Evolutionary conservation across 371 early-diverging fungal species (phyloP).

Genomic region (Mucor circinelloides): DNA sequence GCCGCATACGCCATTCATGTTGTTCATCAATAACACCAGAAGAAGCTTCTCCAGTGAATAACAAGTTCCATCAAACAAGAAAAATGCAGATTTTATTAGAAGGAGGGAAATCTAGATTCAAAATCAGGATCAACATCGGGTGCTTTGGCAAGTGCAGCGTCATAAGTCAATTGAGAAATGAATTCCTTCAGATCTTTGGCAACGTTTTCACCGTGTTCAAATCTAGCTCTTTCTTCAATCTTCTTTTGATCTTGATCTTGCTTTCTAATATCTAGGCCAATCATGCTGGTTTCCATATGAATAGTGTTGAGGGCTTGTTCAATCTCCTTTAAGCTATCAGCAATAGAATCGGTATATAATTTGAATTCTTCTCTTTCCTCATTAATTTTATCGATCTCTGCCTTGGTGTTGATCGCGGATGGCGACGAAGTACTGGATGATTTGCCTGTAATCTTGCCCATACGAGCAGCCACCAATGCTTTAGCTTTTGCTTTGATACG

Average conservation of each 20-base stretch:
- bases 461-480: slow-evolving; percentile 61
- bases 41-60: no score
- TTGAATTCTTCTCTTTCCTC: slow-evolving; percentile 55
- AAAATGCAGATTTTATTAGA: slow-evolving; percentile 24
- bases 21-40: no score
- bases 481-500: slow-evolving; percentile 65
- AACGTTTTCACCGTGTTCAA: slow-evolving; percentile 45
- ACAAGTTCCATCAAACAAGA: no score
- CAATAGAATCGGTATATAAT: slow-evolving; percentile 41
- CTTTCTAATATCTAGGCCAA: slow-evolving; percentile 49
- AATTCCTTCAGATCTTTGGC: slow-evolving; percentile 47
- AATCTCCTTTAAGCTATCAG: slow-evolving; percentile 38
- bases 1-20: no score
- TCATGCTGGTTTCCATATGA: slow-evolving; percentile 47
- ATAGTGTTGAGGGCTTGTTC: slow-evolving; percentile 43
- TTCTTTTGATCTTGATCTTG: slow-evolving; percentile 47
- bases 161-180: slow-evolving; percentile 37
- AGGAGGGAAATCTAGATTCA: slow-evolving; percentile 50
- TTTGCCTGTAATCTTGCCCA: slow-evolving; percentile 57
- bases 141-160: slow-evolving; percentile 42
- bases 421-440: slow-evolving; percentile 15
- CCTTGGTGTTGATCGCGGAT: slow-evolving; percentile 24
- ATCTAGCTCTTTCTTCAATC: slow-evolving; percentile 45
- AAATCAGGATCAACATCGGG: slow-evolving; percentile 55
- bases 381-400: slow-evolving; percentile 52